phyloP scores from a whole-genome alignment of 306 rosid genomes.

The Carpinus viminea region DNA sequence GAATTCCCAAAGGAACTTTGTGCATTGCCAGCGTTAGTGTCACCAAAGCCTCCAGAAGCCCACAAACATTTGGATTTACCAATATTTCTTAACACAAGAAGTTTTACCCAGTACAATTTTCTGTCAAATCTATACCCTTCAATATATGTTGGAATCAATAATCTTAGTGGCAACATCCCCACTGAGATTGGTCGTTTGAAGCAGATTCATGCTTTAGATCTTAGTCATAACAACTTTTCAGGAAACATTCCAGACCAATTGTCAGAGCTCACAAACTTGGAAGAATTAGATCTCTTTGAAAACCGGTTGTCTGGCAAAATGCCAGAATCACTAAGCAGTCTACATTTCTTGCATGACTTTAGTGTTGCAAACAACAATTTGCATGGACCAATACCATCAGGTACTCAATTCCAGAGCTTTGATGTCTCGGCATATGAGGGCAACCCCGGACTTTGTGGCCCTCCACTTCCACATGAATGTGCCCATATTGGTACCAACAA shows the following conservation, averaged over 20 bases:
- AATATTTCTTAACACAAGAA: not conserved
- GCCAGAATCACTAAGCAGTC: not conserved
- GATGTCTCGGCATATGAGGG: not conserved
- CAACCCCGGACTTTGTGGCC: not conserved
- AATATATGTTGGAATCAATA: not conserved
- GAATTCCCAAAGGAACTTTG: conserved; percentile 9
- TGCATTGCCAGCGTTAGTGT: not conserved
- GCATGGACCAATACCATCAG: not conserved
- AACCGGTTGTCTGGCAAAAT: conserved; percentile 17
- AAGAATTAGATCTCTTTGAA: not conserved
- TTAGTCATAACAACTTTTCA: not conserved
- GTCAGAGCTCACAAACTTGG: conserved; percentile 10
- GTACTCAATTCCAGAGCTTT: not conserved
- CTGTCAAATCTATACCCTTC: not conserved
- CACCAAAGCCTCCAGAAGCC: not conserved
- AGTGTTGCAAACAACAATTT: not conserved
- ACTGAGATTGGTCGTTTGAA: conserved; percentile 8
- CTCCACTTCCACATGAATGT: conserved; percentile 7
- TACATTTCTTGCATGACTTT: conserved; percentile 1
- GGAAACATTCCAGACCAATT: conserved; percentile 10
- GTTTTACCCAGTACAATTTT: too few relatives aligned
- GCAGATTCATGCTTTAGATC: not conserved
- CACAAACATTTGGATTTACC: not conserved
- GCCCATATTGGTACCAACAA: not conserved
- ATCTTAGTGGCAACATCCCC: conserved; percentile 1